Conservation (phyloP, 2,329 filamentous ascomycete genomes). For the Exophiala aquamarina region DNA sequence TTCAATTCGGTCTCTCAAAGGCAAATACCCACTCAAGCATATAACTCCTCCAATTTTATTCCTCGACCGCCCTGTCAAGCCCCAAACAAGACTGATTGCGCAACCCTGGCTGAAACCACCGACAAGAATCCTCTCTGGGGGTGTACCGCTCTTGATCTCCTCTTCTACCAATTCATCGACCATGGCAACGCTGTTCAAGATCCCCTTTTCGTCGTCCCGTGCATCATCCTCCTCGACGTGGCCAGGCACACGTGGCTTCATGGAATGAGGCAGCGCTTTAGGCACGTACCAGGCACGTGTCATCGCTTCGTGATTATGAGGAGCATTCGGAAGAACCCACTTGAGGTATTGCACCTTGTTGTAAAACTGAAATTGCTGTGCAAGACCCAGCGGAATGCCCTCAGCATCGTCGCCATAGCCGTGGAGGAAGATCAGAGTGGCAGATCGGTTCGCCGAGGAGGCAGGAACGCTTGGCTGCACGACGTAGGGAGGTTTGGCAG, state of each 20-base stretch:
- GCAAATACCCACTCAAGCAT: constrained; percentile 50
- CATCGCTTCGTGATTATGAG: constrained; percentile 46
- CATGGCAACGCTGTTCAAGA: constrained; percentile 41
- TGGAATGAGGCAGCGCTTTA: constrained; percentile 41
- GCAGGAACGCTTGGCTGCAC: constrained; percentile 17
- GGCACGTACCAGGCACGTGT: constrained; percentile 47
- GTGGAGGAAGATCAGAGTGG: constrained; percentile 36
- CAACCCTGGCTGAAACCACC: constrained; percentile 52
- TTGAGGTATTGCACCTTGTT: constrained; percentile 49
- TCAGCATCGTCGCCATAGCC: constrained; percentile 49
- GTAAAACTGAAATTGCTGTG: constrained; percentile 49
- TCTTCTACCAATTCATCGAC: constrained; percentile 44
- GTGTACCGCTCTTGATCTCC: constrained; percentile 41
- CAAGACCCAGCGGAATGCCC: constrained; percentile 45
- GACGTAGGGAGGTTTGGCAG: constrained; percentile 21
- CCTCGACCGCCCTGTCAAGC: constrained; percentile 37
- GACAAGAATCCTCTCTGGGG: constrained; percentile 44
- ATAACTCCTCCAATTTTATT: constrained; percentile 40
- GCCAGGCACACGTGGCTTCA: constrained; percentile 37
- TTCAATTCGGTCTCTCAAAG: constrained; percentile 40
- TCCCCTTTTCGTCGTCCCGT: constrained; percentile 48
- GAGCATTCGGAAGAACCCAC: constrained; percentile 53
- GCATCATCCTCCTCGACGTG: constrained; percentile 44
- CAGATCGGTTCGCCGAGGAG: constrained; percentile 21
- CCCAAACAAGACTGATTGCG: constrained; percentile 45